Evolutionary conservation across 192 early-diverging fungal genomes (phyloP).

Genomic region (Coemansia sp.): DNA sequence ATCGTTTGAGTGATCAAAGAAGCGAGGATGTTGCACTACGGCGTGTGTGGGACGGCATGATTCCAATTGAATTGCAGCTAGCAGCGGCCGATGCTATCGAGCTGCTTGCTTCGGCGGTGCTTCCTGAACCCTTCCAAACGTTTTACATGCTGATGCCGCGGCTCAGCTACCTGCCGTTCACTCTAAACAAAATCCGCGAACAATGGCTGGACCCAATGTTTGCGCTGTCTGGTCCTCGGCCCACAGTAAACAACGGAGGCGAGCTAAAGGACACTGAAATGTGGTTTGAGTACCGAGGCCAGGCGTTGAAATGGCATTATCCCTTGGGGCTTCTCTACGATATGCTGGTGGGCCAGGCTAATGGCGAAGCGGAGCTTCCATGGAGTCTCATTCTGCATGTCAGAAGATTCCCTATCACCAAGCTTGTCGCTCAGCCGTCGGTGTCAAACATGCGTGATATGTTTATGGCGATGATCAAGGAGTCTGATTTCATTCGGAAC

Average conservation of each 20-base stretch:
- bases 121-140: conserved; percentile 48
- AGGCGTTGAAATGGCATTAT: conserved; percentile 82
- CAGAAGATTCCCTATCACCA: conserved; percentile 64
- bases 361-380: conserved; percentile 51
- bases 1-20: too few relatives aligned
- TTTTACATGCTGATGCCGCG: conserved; percentile 42
- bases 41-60: conserved; percentile 38
- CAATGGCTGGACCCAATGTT: conserved; percentile 46
- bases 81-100: conserved; percentile 41
- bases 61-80: conserved; percentile 42
- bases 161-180: conserved; percentile 40
- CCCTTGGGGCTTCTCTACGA: conserved; percentile 85
- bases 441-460: conserved; percentile 63
- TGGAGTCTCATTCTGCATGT: conserved; percentile 80
- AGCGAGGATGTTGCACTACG: conserved; percentile 15
- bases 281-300: conserved; percentile 71
- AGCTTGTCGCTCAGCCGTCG: conserved; percentile 58
- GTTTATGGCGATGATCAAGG: conserved; percentile 88
- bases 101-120: conserved; percentile 38
- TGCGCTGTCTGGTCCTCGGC: conserved; percentile 12
- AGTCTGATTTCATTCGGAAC: conserved; percentile 80
- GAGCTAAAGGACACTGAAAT: conserved; percentile 49
- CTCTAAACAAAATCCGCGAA: conserved; percentile 21
- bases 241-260: not conserved
- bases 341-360: conserved; percentile 31